Base-by-base conservation (phyloP, 202 grass and related monocot species). In the Tripidium arundinaceum region DNA sequence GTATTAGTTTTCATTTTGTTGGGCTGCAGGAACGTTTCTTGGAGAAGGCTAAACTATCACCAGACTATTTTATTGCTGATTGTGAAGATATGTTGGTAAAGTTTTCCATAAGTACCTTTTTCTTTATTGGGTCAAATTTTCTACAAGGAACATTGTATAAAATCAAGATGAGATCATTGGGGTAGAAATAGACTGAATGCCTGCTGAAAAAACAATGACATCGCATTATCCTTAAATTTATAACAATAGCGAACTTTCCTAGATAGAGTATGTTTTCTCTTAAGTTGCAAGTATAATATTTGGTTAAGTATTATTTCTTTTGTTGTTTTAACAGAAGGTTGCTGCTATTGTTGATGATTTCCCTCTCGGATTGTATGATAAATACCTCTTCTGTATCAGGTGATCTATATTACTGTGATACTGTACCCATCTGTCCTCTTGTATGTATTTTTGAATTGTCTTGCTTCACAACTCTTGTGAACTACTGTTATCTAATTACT, bases 21-120 rank as follows among this genome's bases (percentile, higher is more conserved):
- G 24, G 63, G 62, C 33, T 93, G 82, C 79, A 94, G 95, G 95
- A 94, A 85, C 83, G 79, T 71, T 98, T 98, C 79, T 81, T 98
- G 79, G 84, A 88, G 22, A 94, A 89, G 75, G 95, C 92, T 77
- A 98, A 94, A 83, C 71, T 94, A 76, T 98, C 95, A 72, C 79
- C 95, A n/a, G 92, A 98, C 83, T 98, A 94, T 89, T 98, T 98
- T 76, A 98, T 98, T 72, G 73, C 95, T 81, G 92, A 98, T 50
- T 89, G 76, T 75, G 92, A 98, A 82, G 86, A 93, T 34, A 94
- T 93, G 79, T 61, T 98, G 86, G 95, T 98, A 89, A 62, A n/a
- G 63, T 72, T 39, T 42, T 60, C 82, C 12, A 36, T n/a, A n/a
- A n/a, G 25, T 27, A 22, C 66, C 29, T 54, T 57, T 83, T 81